These are phyloP conservation scores for Leccinum obscurum DNA, from an alignment of 768 basidiomycete genomes.

Conservation along the genomic window DNA sequence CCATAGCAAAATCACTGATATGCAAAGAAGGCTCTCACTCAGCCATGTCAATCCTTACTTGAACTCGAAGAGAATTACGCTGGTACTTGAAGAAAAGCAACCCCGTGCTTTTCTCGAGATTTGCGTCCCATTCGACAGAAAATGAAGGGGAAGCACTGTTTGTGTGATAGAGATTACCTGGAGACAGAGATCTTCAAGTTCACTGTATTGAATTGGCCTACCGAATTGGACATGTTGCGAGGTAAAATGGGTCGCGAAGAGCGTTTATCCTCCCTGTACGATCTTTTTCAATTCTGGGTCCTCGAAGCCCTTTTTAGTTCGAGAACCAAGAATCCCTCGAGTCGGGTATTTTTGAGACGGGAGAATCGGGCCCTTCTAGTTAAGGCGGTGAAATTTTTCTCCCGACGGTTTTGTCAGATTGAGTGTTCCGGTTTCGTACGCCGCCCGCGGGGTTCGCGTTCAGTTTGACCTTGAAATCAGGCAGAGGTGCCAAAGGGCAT, in stretches of 20 bases:
- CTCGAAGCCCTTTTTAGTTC: conserved; percentile 52
- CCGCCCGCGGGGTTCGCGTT: conserved; percentile 47
- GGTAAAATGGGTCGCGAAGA: conserved; percentile 42
- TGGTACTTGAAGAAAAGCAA: too few relatives aligned
- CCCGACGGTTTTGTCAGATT: conserved; percentile 36
- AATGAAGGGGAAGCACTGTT: conserved; percentile 25
- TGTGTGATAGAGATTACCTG: conserved; percentile 31
- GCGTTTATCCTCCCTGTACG: conserved; percentile 41
- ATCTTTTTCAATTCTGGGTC: conserved; percentile 55
- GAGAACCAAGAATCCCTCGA: conserved; percentile 19
- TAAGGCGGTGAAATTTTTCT: conserved; percentile 45
- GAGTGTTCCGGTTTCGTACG: conserved; percentile 46
- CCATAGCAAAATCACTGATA: too few relatives aligned
- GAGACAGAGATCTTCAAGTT: too few relatives aligned
- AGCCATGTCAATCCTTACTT: too few relatives aligned
- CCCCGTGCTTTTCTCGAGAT: too few relatives aligned
- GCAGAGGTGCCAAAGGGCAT: conserved; percentile 30
- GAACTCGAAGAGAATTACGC: too few relatives aligned
- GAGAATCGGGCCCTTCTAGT: conserved; percentile 37
- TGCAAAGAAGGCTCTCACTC: too few relatives aligned
- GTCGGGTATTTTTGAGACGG: conserved; percentile 3
- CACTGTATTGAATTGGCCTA: neutral
- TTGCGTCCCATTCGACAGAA: too few relatives aligned
- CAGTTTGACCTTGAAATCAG: conserved; percentile 64
- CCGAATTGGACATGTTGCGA: conserved; percentile 68